Percentiles rank a stretch among this genome's conserved stretches.
Conservation (phyloP, 2,329 filamentous ascomycete genomes). For the Aspergillus sp. region DNA sequence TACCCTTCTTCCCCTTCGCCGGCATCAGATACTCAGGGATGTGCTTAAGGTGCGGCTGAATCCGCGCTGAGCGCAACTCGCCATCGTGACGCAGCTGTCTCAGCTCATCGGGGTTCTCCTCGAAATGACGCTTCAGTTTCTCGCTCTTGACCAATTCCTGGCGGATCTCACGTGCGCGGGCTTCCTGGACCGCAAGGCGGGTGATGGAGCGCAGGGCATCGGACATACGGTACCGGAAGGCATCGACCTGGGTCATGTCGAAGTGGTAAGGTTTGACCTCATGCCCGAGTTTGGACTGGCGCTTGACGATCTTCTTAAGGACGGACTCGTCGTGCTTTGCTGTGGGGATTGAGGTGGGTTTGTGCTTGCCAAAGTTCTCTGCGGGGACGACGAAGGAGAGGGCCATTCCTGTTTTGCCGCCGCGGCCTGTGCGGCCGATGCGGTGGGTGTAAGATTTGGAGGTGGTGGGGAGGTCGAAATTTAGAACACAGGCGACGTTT, state of each 20-base stretch:
- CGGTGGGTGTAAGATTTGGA: slow-evolving; percentile 96
- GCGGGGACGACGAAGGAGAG: slow-evolving; percentile 91
- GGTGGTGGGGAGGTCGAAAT: slow-evolving; percentile 89
- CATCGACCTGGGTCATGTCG: slow-evolving; percentile 89
- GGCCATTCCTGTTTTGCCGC: slow-evolving; percentile 88
- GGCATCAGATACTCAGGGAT: slow-evolving; percentile 93
- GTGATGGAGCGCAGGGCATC: slow-evolving; percentile 91
- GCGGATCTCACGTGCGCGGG: slow-evolving; percentile 80
- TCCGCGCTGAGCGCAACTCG: slow-evolving; percentile 77
- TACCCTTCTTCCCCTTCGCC: slow-evolving; percentile 67
- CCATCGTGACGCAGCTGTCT: slow-evolving; percentile 86
- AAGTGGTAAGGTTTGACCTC: slow-evolving; percentile 90
- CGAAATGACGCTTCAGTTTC: slow-evolving; percentile 91
- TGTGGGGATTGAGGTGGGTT: slow-evolving; percentile 74
- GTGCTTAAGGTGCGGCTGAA: slow-evolving; percentile 88
- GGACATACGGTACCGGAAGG: slow-evolving; percentile 91
- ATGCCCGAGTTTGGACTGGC: slow-evolving; percentile 75
- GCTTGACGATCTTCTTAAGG: slow-evolving; percentile 73
- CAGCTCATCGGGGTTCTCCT: slow-evolving; percentile 91
- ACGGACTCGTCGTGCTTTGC: slow-evolving; percentile 83
- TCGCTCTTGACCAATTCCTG: slow-evolving; percentile 91
- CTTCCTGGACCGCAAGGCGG: slow-evolving; percentile 83
- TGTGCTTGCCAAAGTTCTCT: slow-evolving; percentile 82
- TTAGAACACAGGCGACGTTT: slow-evolving; percentile 90
- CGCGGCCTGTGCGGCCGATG: slow-evolving; percentile 88